Base-by-base conservation (phyloP, 1,284 basidiomycete species). In the Marasmius tenuissimus region DNA sequence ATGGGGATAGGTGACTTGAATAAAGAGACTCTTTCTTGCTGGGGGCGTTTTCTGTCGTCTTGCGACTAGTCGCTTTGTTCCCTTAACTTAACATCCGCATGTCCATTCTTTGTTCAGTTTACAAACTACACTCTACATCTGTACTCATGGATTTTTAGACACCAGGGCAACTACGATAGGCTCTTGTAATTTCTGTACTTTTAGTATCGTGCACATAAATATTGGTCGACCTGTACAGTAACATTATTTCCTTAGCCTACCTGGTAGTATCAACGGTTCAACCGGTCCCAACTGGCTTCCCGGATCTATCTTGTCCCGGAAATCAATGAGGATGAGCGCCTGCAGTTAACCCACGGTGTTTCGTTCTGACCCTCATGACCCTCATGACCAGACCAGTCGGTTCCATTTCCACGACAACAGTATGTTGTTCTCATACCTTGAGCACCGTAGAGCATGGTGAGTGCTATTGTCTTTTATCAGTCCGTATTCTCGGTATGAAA, bases 391-490 rank as follows among this genome's bases (percentile, higher is more conserved):
- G 11, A 10, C 52, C 34, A 54, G 27, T 20, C 10, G 16, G 2
- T 6, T 27, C 16, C 50, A 20, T 33, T 20, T n/a, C 50, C 34
- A 12, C 34, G 22, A 35, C 35, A 16, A 54, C 52, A 14, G 12
- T 35, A 54, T 54, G 52, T 18, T 54, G 38, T 38, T 11, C 34
- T 54, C 52, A 18, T 54, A 54, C 34, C 38, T 54, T 54, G 52
- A 54, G 16, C 52, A 54, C 38, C 34, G 33, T 57, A 63, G 61
- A 50, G 60, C 60, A 40, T 68, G 65, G 65, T 66, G 39, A 38
- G 63, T 52, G 20, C 35, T 14, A 20, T 12, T 38, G 35, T n/a
- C 52, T 54, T 5, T 35, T 18, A 27, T n/a, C 16, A 11, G 34
- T 51, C 33, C 18, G 18, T 27, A 4, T 20, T 20, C 16, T 27